Base-by-base conservation (phyloP, 768 basidiomycete genomes). In the Calocera cornea region DNA sequence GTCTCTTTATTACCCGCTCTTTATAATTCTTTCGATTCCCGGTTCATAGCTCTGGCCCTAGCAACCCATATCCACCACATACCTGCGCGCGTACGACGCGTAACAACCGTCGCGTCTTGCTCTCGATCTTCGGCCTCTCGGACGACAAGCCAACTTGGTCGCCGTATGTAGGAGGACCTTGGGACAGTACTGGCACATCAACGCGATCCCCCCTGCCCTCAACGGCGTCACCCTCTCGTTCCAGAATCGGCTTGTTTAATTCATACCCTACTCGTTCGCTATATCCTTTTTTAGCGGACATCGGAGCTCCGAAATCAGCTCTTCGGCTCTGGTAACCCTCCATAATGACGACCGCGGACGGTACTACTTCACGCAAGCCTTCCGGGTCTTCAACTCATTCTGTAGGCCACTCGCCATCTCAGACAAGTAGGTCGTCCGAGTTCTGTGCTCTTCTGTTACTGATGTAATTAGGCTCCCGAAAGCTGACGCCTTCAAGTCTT, bases 381-480 rank as follows among this genome's bases (percentile, higher is more conserved):
- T 87, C 88, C 36, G 83, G 82, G 66, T 86, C 87, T 31, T 86
- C 87, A n/a, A 82, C 83, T 19, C 85, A 83, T 68, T 87, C 87
- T 63, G 79, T 80, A 54, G 79, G 81, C 34, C 86, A 83, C 72
- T 88, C 88, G 1, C 87, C 88, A 0, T 77, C 84, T 41, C 78
- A 78, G 63, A 85, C 87, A 27, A 85, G 87, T 22, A 33, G 11
- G 54, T 33, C 54, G 19, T 33, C 24, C 3, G 54, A 29, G 14
- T 60, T 24, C 44, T 17, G 24, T 7, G 24, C 44, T 24, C 8
- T 47, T 19, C 3, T 47, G 5, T 29, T 60, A 29, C 31, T 27
- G 31, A 16, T 19, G 19, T 27, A 60, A 29, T 27, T 60, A 60
- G 54, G 54, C 31, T 60, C 54, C 22, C 54, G 54, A 27, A 60